phyloP scores from a whole-genome alignment of 1,284 basidiomycete genomes.

The Agaricales sp. region DNA sequence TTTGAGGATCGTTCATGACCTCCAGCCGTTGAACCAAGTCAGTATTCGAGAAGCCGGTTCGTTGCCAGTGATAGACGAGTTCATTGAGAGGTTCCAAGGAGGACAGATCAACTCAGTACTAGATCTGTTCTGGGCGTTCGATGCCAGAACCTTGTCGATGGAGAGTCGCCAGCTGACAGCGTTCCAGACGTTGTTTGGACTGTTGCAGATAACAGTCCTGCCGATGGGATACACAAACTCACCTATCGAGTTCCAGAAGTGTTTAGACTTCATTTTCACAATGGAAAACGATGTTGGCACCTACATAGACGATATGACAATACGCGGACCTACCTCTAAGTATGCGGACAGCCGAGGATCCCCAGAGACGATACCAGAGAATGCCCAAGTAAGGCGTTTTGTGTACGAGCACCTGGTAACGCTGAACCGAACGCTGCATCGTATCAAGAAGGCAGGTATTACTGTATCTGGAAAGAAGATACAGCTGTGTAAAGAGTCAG shows the following conservation, averaged over 20 bases:
- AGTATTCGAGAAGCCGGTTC: neutral
- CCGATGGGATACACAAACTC: conserved; percentile 1
- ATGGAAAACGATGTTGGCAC: conserved; percentile 19
- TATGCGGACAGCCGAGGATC: conserved; percentile 14
- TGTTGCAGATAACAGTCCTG: too few species aligned
- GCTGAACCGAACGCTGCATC: conserved; percentile 5
- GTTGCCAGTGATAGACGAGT: neutral
- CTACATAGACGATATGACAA: conserved; percentile 23
- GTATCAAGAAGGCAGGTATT: conserved; percentile 15
- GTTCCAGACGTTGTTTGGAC: neutral
- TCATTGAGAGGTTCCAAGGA: neutral
- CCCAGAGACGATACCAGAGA: conserved; percentile 16
- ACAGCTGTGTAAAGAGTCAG: too few species aligned
- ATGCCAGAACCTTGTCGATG: neutral
- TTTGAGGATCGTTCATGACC: conserved; percentile 11
- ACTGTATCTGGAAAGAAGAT: too few species aligned
- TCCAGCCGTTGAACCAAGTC: conserved; percentile 15
- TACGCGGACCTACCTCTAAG: conserved; percentile 19
- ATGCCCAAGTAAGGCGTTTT: neutral
- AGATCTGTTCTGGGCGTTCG: too few species aligned
- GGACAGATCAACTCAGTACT: conserved; percentile 11
- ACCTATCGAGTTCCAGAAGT: conserved; percentile 7
- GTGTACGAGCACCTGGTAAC: conserved; percentile 8
- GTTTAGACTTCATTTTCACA: conserved; percentile 11
- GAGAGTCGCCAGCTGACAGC: neutral